Evolutionary conservation across 2,329 filamentous ascomycete genomes (phyloP).

Genomic region (Sphaerulina musiva): DNA sequence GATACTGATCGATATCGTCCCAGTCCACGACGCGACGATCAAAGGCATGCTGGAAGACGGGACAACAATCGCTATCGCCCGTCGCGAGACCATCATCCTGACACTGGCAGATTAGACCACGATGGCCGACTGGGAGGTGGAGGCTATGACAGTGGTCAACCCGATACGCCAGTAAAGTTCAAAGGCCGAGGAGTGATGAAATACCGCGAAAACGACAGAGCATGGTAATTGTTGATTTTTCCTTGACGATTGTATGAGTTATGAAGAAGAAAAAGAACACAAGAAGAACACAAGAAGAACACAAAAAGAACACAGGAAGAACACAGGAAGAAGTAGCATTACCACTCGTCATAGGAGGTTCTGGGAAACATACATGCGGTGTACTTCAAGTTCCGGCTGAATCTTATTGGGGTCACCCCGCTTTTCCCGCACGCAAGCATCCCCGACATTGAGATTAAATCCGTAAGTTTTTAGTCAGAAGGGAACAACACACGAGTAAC

Average conservation of each 20-base stretch:
- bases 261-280: no score
- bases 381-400: background rate
- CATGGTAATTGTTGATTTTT: slow-evolving; percentile 5
- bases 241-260: background rate
- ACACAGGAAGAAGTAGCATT: no score
- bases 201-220: slow-evolving; percentile 29
- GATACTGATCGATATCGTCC: slow-evolving; percentile 28
- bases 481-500: no score
- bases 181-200: slow-evolving; percentile 40
- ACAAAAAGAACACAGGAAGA: no score
- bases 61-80: slow-evolving; percentile 27
- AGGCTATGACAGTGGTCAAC: slow-evolving; percentile 18
- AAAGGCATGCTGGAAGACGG: slow-evolving; percentile 16
- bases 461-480: no score
- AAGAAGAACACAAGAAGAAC: no score
- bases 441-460: no score
- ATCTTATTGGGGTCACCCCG: background rate
- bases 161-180: slow-evolving; percentile 35
- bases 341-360: no score
- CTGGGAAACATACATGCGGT: no score
- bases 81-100: slow-evolving; percentile 16
- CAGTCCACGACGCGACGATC: slow-evolving; percentile 26
- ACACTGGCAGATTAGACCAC: slow-evolving; percentile 36
- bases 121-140: slow-evolving; percentile 21
- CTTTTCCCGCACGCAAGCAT: background rate